Evolutionary conservation across 2,329 filamentous ascomycete species (phyloP), one percentile per base, ranked within the genome.

Genomic region (Pleomassaria siparia): DNA sequence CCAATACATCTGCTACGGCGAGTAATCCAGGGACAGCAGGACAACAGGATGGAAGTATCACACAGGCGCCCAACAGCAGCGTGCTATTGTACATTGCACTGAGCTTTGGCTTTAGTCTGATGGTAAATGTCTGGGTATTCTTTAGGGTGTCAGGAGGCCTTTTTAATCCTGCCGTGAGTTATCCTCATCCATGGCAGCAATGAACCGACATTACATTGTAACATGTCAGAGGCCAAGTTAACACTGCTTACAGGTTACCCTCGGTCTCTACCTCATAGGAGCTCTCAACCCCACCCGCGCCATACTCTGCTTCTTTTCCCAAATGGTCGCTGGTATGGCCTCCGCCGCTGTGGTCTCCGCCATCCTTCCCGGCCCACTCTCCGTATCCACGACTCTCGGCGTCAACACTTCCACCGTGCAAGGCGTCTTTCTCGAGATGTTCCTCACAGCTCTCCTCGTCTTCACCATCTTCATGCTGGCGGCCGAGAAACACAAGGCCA

Each of bases 401-500:
- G 32, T 46, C 6, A 60, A 59, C 3, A 63, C 68, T 2, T 63
- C 66, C 0, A 49, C 61, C 10, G 59, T 63, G 0, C 63, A 55
- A 21, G 71, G 70, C 20, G 58, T 72, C 21, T 73, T 73, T 46
- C 64, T 73, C 29, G 71, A 73, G 37, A 70, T 70, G 61, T 70
- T 72, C 44, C 53, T 72, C 7, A 72, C 71, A 2, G 63, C 68
- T 0, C 56, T 70, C 16, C 67, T 73, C 35, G 64, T 72, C 46
- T 72, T 73, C 43, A 72, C 69, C 2, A 71, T 73, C 40, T 71
- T 72, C 57, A 86, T 89, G 80, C 76, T 89, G 36, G 86, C 85
- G 0, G 81, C 83, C 3, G 85, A 89, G 64, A 89, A 90, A 71
- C 86, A 89, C 66, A 83, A 84, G 36, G 82, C 82, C 2, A 90